Evolutionary conservation across 2,329 filamentous ascomycete genomes (phyloP).

Genomic region (Paecilomyces sp.): DNA sequence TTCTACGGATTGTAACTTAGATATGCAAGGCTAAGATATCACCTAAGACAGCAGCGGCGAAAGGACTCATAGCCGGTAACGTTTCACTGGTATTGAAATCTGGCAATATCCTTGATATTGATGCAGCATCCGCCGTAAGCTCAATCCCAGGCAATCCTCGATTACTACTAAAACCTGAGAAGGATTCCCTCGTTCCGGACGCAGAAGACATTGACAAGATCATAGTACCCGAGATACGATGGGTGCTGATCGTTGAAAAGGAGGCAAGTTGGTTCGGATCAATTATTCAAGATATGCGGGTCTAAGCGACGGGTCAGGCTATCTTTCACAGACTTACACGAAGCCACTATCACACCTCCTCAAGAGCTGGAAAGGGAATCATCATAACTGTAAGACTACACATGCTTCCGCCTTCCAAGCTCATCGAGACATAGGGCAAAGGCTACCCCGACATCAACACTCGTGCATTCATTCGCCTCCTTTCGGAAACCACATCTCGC

Average conservation of each 20-base stretch:
- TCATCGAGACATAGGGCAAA: slow-evolving; percentile 44
- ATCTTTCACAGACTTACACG: slow-evolving; percentile 52
- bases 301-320: slow-evolving; percentile 35
- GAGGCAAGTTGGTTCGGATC: slow-evolving; percentile 39
- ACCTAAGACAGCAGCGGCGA: slow-evolving; percentile 33
- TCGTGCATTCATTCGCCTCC: slow-evolving; percentile 44
- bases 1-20: background rate
- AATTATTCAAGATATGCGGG: background rate
- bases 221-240: slow-evolving; percentile 41
- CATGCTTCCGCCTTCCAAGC: background rate
- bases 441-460: slow-evolving; percentile 58
- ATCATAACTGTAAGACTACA: slow-evolving; percentile 46
- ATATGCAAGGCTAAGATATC: background rate
- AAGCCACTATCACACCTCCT: slow-evolving; percentile 38
- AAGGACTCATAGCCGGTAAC: slow-evolving; percentile 35
- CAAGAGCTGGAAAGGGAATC: slow-evolving; percentile 40
- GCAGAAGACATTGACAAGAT: slow-evolving; percentile 38
- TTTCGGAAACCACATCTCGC: slow-evolving; percentile 28
- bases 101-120: slow-evolving; percentile 22
- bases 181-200: slow-evolving; percentile 50
- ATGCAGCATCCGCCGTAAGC: slow-evolving; percentile 30
- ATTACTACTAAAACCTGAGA: background rate
- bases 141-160: slow-evolving; percentile 21
- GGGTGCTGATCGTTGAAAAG: slow-evolving; percentile 59
- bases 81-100: slow-evolving; percentile 19